These are phyloP conservation scores for Aspergillus carbonarius DNA, from an alignment of 2,329 filamentous ascomycete genomes.

Conservation along the genomic window DNA sequence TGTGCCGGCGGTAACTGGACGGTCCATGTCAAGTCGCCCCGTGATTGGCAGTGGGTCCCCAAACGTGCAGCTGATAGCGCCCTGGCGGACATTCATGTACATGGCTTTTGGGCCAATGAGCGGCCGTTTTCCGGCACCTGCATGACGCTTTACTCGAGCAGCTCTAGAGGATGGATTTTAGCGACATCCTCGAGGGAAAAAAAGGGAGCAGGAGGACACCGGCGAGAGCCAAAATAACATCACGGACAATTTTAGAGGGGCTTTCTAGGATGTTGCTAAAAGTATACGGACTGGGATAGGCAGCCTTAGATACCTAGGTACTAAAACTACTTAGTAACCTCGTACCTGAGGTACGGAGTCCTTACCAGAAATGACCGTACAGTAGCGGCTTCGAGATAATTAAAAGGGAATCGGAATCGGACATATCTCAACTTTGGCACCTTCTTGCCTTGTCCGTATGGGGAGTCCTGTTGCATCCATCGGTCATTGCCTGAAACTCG, in stretches of 20 bases:
- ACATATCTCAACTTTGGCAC: conserved; percentile 4
- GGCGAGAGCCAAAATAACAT: conserved; percentile 10
- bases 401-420: background rate
- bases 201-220: conserved; percentile 6
- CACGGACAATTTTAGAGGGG: background rate
- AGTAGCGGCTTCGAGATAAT: conserved; percentile 15
- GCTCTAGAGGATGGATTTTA: conserved; percentile 15
- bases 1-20: conserved; percentile 12
- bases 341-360: conserved; percentile 4
- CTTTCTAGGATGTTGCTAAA: background rate
- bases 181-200: conserved; percentile 1
- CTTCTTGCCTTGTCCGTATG: background rate
- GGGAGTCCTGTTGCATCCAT: background rate
- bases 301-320: conserved; percentile 8
- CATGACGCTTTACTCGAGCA: conserved; percentile 23
- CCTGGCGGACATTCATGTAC: conserved; percentile 20
- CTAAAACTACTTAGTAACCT: conserved; percentile 5
- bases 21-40: conserved; percentile 4
- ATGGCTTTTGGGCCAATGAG: conserved; percentile 20
- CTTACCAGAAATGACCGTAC: conserved; percentile 18
- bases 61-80: conserved; percentile 28
- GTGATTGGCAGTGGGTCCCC: conserved; percentile 14
- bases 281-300: background rate
- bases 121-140: conserved; percentile 14
- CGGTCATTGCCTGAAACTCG: conserved; percentile 13